These are phyloP conservation scores for Calonectria naviculata DNA, from an alignment of 2,329 filamentous ascomycete genomes.

Conservation along the genomic window DNA sequence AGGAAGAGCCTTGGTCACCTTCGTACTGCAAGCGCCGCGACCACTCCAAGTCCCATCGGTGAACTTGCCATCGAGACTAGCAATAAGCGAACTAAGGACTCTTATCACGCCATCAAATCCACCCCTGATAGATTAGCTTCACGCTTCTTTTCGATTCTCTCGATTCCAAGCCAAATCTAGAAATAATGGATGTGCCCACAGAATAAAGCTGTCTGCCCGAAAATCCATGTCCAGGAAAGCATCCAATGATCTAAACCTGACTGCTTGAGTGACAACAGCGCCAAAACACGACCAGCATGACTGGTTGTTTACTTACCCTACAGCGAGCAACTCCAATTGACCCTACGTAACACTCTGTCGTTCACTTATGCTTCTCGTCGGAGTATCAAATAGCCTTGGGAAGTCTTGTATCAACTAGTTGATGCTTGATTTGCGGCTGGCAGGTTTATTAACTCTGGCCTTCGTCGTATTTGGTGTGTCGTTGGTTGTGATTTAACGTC, in stretches of 20 bases:
- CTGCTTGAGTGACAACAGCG: background rate
- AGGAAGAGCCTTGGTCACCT: background rate
- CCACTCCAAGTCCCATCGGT: background rate
- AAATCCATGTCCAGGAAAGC: background rate
- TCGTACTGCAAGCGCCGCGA: background rate
- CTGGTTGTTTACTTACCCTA: background rate
- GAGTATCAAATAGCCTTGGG: too few species aligned
- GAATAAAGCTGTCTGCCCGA: background rate
- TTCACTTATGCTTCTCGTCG: too few species aligned
- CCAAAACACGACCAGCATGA: background rate
- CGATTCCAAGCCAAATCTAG: background rate
- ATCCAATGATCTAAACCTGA: background rate
- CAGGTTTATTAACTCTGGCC: too few species aligned
- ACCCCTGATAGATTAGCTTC: background rate
- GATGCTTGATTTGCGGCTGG: too few species aligned
- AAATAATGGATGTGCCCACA: background rate
- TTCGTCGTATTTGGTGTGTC: too few species aligned
- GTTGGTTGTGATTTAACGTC: too few species aligned
- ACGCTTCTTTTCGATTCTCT: background rate
- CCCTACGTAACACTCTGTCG: background rate
- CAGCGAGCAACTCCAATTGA: background rate
- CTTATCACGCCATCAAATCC: constrained; percentile 10
- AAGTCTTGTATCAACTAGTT: too few species aligned
- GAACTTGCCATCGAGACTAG: background rate
- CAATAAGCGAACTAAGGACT: background rate